Evolutionary conservation across 225 moss, liverwort and hornwort genomes (phyloP), one percentile per base, ranked within the genome.

Genomic region (Ulota crispa): DNA sequence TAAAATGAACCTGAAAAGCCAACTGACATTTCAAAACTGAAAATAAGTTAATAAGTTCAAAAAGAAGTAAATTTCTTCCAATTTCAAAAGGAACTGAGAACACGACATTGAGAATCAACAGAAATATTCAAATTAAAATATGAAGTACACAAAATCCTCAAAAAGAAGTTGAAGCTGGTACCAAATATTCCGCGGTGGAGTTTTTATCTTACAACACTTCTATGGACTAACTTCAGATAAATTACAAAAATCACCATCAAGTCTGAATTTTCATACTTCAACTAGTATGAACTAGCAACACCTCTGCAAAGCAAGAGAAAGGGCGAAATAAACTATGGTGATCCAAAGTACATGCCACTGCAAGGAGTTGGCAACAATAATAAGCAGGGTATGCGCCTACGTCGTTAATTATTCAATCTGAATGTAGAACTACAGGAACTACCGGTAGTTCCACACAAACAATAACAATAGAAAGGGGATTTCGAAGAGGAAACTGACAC

Each of bases 361-460:
- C 82, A 70, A 86, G 64, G 70, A 68, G 12, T 28, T 26, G 62
- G 45, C 67, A 78, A 78, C 69, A 68, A 79, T 54, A 28, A 63
- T 53, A 84, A 87, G 71, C 27, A 50, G 53, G 45, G 76, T 65
- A 71, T 69, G 74, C 73, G 45, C 72, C 77, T 84, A 52, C 30
- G 24, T 84, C 68, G n/a, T 24, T 63, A 56, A 50, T 64, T 75
- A 70, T 75, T 85, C 78, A 76, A 82, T 70, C 84, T 84, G 73
- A 82, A 71, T 85, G 84, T 68, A 75, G 84, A 85, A 67, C 82
- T 75, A 70, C 62, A 83, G 28, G 7, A 53, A 63, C 70, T 9
- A n/a, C n/a, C n/a, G n/a, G n/a, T n/a, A 54, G 84, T 57, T 81
- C 84, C 61, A 84, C 80, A 79, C 57, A 74, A 82, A 87, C 74